Evolutionary conservation across 116 monocot species (phyloP).

Genomic region (Posidonia oceanica): DNA sequence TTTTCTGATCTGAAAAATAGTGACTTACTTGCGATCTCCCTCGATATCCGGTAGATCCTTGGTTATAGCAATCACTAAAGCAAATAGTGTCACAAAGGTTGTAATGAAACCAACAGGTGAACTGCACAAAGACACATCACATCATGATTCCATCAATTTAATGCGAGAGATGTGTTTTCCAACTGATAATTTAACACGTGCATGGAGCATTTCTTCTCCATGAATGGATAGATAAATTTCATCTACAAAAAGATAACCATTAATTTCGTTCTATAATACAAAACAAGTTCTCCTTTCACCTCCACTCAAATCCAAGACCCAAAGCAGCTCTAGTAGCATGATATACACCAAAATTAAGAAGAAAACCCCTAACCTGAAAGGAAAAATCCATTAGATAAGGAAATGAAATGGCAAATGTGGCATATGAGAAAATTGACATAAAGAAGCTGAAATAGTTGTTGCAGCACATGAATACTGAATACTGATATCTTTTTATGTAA

Average conservation of each 20-base stretch:
- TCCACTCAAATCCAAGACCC: slow-evolving; percentile 89
- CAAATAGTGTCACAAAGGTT: slow-evolving; percentile 82
- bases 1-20: too few relatives aligned
- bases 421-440: not conserved
- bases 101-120: slow-evolving; percentile 92
- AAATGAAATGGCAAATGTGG: not conserved
- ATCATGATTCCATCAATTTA: not conserved
- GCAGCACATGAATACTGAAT: not conserved
- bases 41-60: slow-evolving; percentile 99
- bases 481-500: not conserved
- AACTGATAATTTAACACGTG: not conserved
- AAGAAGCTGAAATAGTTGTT: not conserved
- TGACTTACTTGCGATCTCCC: slow-evolving; percentile 95
- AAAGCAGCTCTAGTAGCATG: slow-evolving; percentile 94
- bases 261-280: too few relatives aligned
- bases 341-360: slow-evolving; percentile 99
- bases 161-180: not conserved
- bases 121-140: slow-evolving; percentile 34
- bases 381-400: not conserved
- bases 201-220: not conserved
- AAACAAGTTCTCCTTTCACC: slow-evolving; percentile 24
- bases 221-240: not conserved
- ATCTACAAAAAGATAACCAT: too few relatives aligned
- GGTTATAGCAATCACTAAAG: slow-evolving; percentile 98
- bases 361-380: slow-evolving; percentile 88